Evolutionary conservation across 345 rosid genomes (phyloP).

Genomic region (Psidium friedrichsthalianum): DNA sequence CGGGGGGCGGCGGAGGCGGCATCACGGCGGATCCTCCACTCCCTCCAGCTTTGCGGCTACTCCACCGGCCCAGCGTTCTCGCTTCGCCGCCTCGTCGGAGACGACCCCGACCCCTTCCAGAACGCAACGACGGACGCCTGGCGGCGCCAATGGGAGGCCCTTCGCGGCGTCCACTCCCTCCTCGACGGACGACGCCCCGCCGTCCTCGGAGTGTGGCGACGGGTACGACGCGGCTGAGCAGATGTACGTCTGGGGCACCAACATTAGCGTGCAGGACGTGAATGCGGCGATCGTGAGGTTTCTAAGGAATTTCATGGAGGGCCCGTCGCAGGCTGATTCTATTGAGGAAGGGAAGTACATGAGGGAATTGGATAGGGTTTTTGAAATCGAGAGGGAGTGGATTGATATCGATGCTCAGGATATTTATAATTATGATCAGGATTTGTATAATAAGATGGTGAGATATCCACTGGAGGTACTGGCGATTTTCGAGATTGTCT

Average conservation of each 20-base stretch:
- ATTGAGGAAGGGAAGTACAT: constrained; percentile 79
- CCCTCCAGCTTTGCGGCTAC: constrained; percentile 18
- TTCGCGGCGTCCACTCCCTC: constrained; percentile 35
- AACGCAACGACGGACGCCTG: constrained; percentile 12
- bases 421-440: constrained; percentile 73
- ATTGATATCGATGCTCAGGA: constrained; percentile 85
- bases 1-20: constrained; percentile 1
- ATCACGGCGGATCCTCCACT: constrained; percentile 13
- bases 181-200: constrained; percentile 27
- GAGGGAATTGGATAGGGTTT: constrained; percentile 57
- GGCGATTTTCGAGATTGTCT: constrained; percentile 87
- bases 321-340: constrained; percentile 16
- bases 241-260: constrained; percentile 93
- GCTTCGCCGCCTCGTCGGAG: constrained; percentile 24
- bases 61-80: constrained; percentile 15
- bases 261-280: constrained; percentile 87
- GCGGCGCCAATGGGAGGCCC: constrained; percentile 18
- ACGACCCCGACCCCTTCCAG: constrained; percentile 41
- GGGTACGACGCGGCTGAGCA: constrained; percentile 41
- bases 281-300: constrained; percentile 84
- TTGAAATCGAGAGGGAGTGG: constrained; percentile 87
- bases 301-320: constrained; percentile 70
- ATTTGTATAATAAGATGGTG: constrained; percentile 81
- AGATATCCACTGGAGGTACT: constrained; percentile 86
- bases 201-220: constrained; percentile 63